phyloP scores from a whole-genome alignment of 2,329 filamentous ascomycete genomes.

The Emergomyces orientalis region DNA sequence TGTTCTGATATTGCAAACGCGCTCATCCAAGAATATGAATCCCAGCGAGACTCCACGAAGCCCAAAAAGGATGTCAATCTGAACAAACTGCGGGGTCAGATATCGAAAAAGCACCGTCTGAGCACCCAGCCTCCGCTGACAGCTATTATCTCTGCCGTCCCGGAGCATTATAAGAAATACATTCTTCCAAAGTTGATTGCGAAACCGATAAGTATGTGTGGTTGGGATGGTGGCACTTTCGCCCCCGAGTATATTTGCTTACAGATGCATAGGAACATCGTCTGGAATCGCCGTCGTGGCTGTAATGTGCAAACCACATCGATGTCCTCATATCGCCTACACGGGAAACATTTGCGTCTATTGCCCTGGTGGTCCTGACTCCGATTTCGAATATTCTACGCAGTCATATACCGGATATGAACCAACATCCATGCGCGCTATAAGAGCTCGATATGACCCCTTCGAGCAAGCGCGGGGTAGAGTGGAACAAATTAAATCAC shows the following conservation, averaged over 20 bases:
- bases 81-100: slow-evolving; percentile 74
- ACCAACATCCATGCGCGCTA: slow-evolving; percentile 96
- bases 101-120: slow-evolving; percentile 86
- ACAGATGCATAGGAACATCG: slow-evolving; percentile 58
- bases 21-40: slow-evolving; percentile 88
- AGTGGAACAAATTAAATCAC: slow-evolving; percentile 90
- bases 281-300: slow-evolving; percentile 97
- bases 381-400: slow-evolving; percentile 97
- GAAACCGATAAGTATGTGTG: slow-evolving; percentile 72
- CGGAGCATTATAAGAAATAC: slow-evolving; percentile 99
- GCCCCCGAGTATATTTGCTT: not conserved
- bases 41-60: slow-evolving; percentile 61
- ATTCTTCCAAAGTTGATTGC: slow-evolving; percentile 93
- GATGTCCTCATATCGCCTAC: slow-evolving; percentile 95
- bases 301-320: slow-evolving; percentile 98
- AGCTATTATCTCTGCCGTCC: slow-evolving; percentile 93
- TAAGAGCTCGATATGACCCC: slow-evolving; percentile 91
- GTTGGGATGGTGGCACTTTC: not conserved
- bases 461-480: slow-evolving; percentile 94
- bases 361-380: slow-evolving; percentile 93
- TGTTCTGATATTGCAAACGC: slow-evolving; percentile 93
- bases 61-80: slow-evolving; percentile 83
- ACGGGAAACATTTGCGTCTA: slow-evolving; percentile 99
- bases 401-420: slow-evolving; percentile 99
- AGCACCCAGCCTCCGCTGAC: slow-evolving; percentile 83